Base-by-base conservation (phyloP, 768 basidiomycete species). In the Phanerochaete carnosa region DNA sequence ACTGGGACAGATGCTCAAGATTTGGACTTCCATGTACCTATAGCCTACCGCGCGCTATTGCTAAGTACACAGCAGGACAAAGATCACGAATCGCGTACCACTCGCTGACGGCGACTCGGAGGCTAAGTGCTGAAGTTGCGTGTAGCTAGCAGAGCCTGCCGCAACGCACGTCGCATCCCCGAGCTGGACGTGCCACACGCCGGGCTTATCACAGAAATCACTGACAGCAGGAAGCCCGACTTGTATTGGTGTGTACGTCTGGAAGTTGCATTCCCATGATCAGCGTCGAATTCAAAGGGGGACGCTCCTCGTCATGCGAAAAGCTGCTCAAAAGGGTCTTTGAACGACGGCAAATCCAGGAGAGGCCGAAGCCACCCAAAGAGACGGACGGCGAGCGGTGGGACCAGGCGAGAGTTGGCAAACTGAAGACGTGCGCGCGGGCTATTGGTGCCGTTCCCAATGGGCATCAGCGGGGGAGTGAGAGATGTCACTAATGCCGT, bases 21-120 rank as follows among this genome's bases (percentile, higher is more conserved):
- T 43, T 43, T 43, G 39, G 39, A 79, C 62, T 28, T 76, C 77
- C 76, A 78, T 75, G 19, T 11, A 43, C 4, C 39, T 43, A 13
- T 6, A 13, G 33, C 33, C 33, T 35, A 7, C 13, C 33, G 33
- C 13, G 39, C 19, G 4, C 19, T 19, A 43, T 19, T 19, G 19
- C 11, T 43, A 4, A 43, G 39, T 15, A 15, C 33, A 7, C 8
- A 7, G 33, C 7, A 35, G 15, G 33, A 15, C 7, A 7, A 35
- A 35, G 33, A 35, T 35, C 8, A 7, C 15, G 7, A 7, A 7
- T 7, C 7, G 15, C 33, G 39, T 9, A 43, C 39, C 39, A 9
- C 39, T 43, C 16, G 16, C 39, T 19, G 8, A 43, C 16, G 19
- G 33, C 33, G 33, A 15, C 33, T 15, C 15, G 33, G 33, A 35